Percentiles rank a stretch among this genome's conserved stretches.
These are phyloP conservation scores for Hypoxylon intermedium DNA, from an alignment of 495 filamentous ascomycete genomes.

Conservation along the genomic window DNA sequence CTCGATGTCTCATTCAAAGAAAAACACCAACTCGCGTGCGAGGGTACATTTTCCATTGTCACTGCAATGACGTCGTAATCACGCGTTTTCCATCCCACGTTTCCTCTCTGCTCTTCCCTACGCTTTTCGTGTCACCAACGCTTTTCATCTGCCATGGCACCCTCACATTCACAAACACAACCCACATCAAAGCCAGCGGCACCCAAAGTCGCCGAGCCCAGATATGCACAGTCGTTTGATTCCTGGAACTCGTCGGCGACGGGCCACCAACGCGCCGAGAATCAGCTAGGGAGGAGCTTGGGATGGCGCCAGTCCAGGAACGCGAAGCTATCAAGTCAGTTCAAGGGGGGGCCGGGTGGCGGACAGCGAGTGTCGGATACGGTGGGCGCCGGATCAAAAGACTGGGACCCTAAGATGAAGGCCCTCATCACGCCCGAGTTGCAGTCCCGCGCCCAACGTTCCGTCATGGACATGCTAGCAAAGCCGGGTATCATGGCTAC, in stretches of 20 bases:
- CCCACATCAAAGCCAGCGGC: constrained; percentile 37
- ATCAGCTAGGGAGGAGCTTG: constrained; percentile 61
- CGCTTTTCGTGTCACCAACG: constrained; percentile 13
- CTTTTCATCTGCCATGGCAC: constrained; percentile 30
- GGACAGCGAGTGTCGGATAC: constrained; percentile 64
- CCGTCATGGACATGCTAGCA: constrained; percentile 57
- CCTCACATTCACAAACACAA: constrained; percentile 37
- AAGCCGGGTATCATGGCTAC: constrained; percentile 53
- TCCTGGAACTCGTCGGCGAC: constrained; percentile 81
- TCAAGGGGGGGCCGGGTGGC: constrained; percentile 58
- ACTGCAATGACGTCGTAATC: constrained; percentile 33
- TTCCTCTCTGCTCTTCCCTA: constrained; percentile 4
- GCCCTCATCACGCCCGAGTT: constrained; percentile 52
- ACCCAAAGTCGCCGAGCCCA: constrained; percentile 55
- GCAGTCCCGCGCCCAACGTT: constrained; percentile 49
- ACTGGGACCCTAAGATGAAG: constrained; percentile 55
- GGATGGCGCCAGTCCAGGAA: constrained; percentile 75
- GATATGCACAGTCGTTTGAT: constrained; percentile 66
- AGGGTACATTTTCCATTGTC: constrained; percentile 10
- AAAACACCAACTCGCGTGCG: constrained; percentile 14
- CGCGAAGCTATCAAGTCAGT: constrained; percentile 72
- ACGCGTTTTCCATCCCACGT: constrained; percentile 15
- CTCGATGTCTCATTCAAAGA: constrained; percentile 29
- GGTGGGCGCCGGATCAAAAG: constrained; percentile 61
- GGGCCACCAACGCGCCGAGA: constrained; percentile 81